A percentile compares a stretch with the other conserved stretches of the same genome.
phyloP scores from a whole-genome alignment of 2,329 filamentous ascomycete genomes.

The Cladorrhinum sp. region DNA sequence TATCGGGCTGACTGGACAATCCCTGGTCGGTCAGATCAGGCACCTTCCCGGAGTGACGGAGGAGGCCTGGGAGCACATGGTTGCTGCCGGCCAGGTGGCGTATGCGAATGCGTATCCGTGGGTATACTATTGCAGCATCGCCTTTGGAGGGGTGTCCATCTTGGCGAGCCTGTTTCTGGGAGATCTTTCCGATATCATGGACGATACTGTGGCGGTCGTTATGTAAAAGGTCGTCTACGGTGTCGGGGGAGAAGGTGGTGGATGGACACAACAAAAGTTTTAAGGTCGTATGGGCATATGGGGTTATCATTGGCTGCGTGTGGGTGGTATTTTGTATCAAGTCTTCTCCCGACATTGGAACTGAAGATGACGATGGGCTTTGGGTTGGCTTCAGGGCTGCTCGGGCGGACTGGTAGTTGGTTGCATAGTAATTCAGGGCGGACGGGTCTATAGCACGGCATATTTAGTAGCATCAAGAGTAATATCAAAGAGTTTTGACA shows the following conservation, averaged over 20 bases:
- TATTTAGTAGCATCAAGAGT: no score
- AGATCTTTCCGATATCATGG: constrained; percentile 57
- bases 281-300: no score
- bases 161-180: constrained; percentile 57
- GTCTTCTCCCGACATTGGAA: no score
- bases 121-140: constrained; percentile 61
- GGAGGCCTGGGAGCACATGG: constrained; percentile 48
- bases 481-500: no score
- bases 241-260: not conserved
- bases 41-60: constrained; percentile 52
- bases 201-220: constrained; percentile 54
- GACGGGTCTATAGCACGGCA: no score
- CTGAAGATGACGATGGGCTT: no score
- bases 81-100: constrained; percentile 53
- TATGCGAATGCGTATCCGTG: constrained; percentile 58
- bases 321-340: no score
- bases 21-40: constrained; percentile 49
- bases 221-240: constrained; percentile 5
- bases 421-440: no score
- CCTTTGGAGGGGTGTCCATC: constrained; percentile 56
- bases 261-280: no score
- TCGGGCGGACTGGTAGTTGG: no score
- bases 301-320: no score
- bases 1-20: constrained; percentile 51
- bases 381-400: no score